Evolutionary conservation across 73 alveolate species (phyloP).

Genomic region (Symbiodinium pilosum): DNA sequence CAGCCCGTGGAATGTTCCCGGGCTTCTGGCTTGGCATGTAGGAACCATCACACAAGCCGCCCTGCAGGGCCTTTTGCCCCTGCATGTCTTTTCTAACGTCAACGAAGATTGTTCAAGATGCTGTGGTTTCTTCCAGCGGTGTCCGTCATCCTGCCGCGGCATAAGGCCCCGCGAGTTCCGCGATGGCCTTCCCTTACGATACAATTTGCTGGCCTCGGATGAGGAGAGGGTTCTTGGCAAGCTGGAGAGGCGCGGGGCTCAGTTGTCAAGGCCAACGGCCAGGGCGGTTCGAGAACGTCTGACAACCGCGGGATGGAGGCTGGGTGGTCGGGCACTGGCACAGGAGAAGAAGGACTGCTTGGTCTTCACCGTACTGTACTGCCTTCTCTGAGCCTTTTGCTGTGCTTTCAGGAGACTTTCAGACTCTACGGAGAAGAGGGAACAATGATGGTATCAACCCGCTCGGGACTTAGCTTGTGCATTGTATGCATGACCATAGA

Average conservation of each 20-base stretch:
- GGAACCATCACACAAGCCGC: background rate
- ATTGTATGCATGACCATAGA: background rate
- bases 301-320: background rate
- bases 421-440: constrained; percentile 35
- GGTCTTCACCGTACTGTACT: background rate
- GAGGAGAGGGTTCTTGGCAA: constrained; percentile 50
- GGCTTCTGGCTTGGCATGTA: background rate
- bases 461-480: background rate
- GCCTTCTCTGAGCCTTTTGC: background rate
- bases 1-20: background rate
- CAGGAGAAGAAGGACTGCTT: constrained; percentile 59
- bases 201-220: constrained; percentile 33
- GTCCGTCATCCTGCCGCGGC: background rate
- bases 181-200: constrained; percentile 35
- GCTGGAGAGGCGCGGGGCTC: background rate
- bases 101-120: background rate
- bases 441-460: constrained; percentile 2
- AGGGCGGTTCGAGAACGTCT: background rate
- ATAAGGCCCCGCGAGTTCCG: constrained; percentile 68
- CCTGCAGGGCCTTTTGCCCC: background rate
- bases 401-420: constrained; percentile 32
- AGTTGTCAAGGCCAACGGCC: background rate
- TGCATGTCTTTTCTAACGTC: background rate
- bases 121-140: background rate
- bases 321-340: constrained; percentile 72